These are phyloP conservation scores for Bocquillonia castaneifolia DNA, from an alignment of 441 rosid species.

Conservation along the genomic window DNA sequence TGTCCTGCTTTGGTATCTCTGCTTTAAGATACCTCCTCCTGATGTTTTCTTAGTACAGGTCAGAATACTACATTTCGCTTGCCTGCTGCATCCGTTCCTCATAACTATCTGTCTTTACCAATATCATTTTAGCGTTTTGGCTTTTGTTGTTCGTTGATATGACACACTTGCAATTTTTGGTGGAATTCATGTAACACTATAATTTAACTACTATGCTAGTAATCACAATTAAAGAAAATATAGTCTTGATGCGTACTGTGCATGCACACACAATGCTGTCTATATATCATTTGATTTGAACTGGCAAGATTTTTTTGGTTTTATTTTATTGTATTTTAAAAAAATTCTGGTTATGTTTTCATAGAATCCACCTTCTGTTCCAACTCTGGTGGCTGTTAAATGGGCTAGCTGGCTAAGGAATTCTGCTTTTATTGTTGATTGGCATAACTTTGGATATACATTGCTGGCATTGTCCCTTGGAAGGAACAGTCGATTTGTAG, in stretches of 20 bases:
- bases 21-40: slow-evolving; percentile 63
- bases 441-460: slow-evolving; percentile 98
- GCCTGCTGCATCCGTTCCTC: too few species aligned
- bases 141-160: not conserved
- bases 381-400: slow-evolving; percentile 77
- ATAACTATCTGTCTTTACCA: too few species aligned
- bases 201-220: not conserved
- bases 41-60: slow-evolving; percentile 93
- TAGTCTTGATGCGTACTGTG: not conserved
- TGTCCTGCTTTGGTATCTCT: slow-evolving; percentile 79
- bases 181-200: not conserved
- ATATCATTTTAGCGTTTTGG: too few species aligned
- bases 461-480: slow-evolving; percentile 82
- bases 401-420: slow-evolving; percentile 82
- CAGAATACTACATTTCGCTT: not conserved
- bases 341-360: too few species aligned
- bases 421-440: slow-evolving; percentile 73
- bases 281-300: not conserved
- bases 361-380: slow-evolving; percentile 97
- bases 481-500: slow-evolving; percentile 71
- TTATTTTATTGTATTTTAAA: not conserved
- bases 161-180: not conserved
- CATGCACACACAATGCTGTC: not conserved
- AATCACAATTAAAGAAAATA: too few species aligned
- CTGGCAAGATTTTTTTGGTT: not conserved